Base-by-base conservation (phyloP, 2,329 filamentous ascomycete genomes). In the Monilinia fructicola region DNA sequence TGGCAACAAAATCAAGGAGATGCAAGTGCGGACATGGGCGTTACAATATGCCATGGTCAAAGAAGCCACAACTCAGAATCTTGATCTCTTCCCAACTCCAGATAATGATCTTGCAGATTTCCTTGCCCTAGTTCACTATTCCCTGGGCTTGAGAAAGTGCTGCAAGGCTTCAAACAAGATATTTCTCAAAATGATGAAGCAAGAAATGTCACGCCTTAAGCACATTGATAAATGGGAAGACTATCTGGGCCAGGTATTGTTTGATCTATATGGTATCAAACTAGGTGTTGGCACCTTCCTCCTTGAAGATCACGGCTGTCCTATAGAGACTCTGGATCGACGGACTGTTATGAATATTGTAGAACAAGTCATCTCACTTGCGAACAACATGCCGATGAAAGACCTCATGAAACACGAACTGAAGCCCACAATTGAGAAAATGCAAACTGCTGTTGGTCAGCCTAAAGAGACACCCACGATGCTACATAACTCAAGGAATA, bases 381-480 rank as follows among this genome's bases (percentile, higher is more conserved):
- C 92, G 2, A 89, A 89, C 60, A 88, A 90, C 69, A 89, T 97
- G 82, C 89, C 91, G 28, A 90, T 96, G 80, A 96, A 94, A 74
- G 95, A 98, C 71, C 80, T 98, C 23, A 86, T 93, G 21, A 98
- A 96, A 77, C 95, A 93, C 21, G 92, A 98, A 66, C 82, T 99
- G 64, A 96, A 94, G 76, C 87, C 84, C 21, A 92, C 93, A 0
- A 95, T 99, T 67, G 95, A 99, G 67, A 93, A 93, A 72, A 92
- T 99, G 78, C 93, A 98, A 76, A 88, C 92, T 71, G 89, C 91
- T 6, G 89, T 98, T 64, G 92, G 92, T 1, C 85, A 86, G 64
- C 86, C 90, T 38, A 97, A 93, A 76, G 86, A 89, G 16, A 90
- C 89, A 1, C 86, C 91, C 6, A 88, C 93, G 69, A 89, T 96